Evolutionary conservation across 2,329 filamentous ascomycete species (phyloP).

Genomic region (Fusarium fujikuroi): DNA sequence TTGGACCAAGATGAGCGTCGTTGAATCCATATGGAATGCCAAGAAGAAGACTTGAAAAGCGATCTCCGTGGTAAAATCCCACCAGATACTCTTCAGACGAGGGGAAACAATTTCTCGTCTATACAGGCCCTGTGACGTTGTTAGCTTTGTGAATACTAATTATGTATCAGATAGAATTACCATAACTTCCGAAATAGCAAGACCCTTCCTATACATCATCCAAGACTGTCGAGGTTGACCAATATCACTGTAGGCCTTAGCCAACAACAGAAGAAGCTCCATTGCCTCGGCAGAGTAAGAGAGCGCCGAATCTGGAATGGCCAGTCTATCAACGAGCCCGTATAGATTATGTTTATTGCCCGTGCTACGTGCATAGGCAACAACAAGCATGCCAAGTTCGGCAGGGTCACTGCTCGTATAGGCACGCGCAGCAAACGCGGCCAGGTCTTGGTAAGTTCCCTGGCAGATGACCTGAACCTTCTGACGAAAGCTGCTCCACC

Average conservation of each 20-base stretch:
- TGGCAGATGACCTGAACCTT: neutral
- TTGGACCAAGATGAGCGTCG: neutral
- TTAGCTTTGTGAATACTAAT: fast-evolving
- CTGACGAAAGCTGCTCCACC: neutral
- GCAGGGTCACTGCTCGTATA: neutral
- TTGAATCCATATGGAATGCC: neutral
- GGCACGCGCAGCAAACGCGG: neutral
- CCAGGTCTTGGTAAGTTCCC: neutral
- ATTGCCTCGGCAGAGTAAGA: neutral
- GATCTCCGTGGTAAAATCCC: neutral
- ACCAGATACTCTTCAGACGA: neutral
- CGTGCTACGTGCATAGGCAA: neutral
- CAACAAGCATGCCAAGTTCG: neutral
- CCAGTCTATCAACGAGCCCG: neutral
- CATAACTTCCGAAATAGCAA: neutral
- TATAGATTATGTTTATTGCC: neutral
- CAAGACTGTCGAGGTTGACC: neutral
- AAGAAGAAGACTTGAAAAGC: neutral
- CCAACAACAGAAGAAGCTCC: neutral
- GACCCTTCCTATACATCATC: neutral
- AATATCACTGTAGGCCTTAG: neutral
- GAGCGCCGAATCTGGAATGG: neutral
- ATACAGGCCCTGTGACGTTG: neutral
- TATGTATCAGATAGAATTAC: neutral
- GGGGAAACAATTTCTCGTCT: neutral